These are phyloP conservation scores for Alliaria petiolata DNA, from an alignment of 345 rosid genomes.

Conservation along the genomic window DNA sequence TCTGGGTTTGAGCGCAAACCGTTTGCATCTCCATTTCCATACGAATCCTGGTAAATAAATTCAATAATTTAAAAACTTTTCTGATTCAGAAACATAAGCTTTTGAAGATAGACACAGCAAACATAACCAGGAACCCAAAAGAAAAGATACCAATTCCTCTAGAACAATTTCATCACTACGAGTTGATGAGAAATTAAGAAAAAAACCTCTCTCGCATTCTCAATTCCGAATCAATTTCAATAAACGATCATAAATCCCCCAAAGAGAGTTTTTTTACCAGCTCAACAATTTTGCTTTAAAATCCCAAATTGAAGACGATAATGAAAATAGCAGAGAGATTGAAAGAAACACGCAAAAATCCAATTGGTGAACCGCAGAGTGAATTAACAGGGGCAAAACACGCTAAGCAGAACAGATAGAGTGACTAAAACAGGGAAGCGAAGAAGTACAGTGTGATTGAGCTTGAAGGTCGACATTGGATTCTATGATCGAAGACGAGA, in stretches of 20 bases:
- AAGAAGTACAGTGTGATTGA: constrained; percentile 44
- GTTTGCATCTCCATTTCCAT: constrained; percentile 51
- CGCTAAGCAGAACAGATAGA: neutral
- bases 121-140: neutral
- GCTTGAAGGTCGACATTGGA: constrained; percentile 55
- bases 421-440: neutral
- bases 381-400: too few relatives aligned
- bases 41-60: constrained; percentile 37
- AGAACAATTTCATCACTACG: neutral
- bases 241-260: constrained; percentile 10
- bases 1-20: constrained; percentile 40
- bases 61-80: neutral
- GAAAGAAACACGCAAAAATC: neutral
- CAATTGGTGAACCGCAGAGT: neutral
- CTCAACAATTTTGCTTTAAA: neutral
- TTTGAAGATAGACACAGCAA: neutral
- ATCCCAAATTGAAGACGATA: constrained; percentile 8
- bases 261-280: neutral
- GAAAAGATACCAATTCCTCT: neutral
- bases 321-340: too few relatives aligned
- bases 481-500: neutral
- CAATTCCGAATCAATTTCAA: neutral
- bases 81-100: neutral
- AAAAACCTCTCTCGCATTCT: neutral
- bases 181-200: neutral